phyloP scores from a whole-genome alignment of 495 filamentous ascomycete species.

The Penicillium canescens region DNA sequence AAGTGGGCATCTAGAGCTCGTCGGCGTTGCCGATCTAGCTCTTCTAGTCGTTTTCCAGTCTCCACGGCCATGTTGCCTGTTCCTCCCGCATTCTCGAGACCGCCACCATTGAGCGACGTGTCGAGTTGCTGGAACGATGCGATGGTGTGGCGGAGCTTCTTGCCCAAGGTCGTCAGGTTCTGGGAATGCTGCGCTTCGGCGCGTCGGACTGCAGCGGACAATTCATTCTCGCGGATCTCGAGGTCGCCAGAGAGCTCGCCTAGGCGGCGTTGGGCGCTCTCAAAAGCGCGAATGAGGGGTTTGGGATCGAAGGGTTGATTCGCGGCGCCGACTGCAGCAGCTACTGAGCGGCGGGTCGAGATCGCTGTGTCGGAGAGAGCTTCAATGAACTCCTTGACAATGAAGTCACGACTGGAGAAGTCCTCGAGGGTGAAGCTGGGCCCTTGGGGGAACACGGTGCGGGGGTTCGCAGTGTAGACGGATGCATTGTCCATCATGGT shows the following conservation, averaged over 20 bases:
- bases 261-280: constrained; percentile 79
- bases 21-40: constrained; percentile 86
- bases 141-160: constrained; percentile 87
- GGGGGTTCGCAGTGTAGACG: constrained; percentile 26
- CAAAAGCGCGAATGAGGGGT: constrained; percentile 92
- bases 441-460: constrained; percentile 73
- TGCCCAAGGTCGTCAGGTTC: constrained; percentile 78
- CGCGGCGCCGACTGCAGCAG: constrained; percentile 43
- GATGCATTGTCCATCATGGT: constrained; percentile 45
- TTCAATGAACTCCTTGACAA: constrained; percentile 97
- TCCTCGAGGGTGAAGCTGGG: constrained; percentile 83
- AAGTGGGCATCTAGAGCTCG: constrained; percentile 92
- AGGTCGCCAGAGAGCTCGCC: constrained; percentile 81
- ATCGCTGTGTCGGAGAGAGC: constrained; percentile 82
- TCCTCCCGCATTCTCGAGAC: constrained; percentile 65
- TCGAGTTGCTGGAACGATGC: constrained; percentile 89
- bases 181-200: constrained; percentile 91
- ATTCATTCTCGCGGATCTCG: constrained; percentile 82
- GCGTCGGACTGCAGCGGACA: constrained; percentile 82
- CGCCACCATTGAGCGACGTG: constrained; percentile 62
- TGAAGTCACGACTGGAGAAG: constrained; percentile 87
- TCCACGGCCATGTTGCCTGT: constrained; percentile 94
- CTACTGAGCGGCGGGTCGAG: constrained; percentile 70
- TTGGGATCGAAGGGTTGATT: constrained; percentile 92
- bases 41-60: constrained; percentile 90